A percentile compares a stretch with the other conserved stretches of the same genome.
phyloP scores from a whole-genome alignment of 495 filamentous ascomycete species.

The Neurospora discreta region DNA sequence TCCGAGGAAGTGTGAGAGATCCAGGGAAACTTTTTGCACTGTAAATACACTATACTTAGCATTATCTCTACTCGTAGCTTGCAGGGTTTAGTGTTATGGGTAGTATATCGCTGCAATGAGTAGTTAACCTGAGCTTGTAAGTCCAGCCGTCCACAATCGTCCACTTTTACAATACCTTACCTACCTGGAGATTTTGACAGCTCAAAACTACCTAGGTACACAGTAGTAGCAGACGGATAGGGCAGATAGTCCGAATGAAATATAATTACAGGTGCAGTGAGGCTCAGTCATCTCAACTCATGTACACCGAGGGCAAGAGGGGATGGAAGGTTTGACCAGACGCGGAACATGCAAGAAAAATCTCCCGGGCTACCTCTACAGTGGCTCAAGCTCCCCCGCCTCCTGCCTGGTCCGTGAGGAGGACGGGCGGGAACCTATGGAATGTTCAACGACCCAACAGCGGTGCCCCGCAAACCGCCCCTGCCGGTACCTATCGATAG shows the following conservation, averaged over 20 bases:
- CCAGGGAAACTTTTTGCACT: background rate
- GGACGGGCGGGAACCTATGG: too few species aligned
- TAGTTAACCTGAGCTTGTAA: background rate
- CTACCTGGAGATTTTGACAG: background rate
- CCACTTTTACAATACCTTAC: background rate
- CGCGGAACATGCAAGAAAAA: too few species aligned
- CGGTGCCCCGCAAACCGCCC: background rate
- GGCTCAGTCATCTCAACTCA: background rate
- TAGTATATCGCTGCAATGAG: background rate
- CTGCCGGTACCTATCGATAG: background rate
- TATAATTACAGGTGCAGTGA: background rate
- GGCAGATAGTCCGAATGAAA: background rate
- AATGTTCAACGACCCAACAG: background rate
- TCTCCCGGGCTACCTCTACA: too few species aligned
- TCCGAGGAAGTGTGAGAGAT: background rate
- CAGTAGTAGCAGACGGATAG: background rate
- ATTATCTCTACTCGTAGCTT: background rate
- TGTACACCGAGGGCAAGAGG: background rate
- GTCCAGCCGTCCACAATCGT: background rate
- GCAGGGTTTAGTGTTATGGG: background rate
- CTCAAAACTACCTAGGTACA: background rate
- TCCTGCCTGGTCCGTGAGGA: background rate
- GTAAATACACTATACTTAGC: background rate
- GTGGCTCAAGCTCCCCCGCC: background rate
- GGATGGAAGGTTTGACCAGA: background rate